Percentiles rank a stretch among this genome's conserved stretches.
phyloP scores from a whole-genome alignment of 352 stramenopile species.

The Globisporangium viniferum region DNA sequence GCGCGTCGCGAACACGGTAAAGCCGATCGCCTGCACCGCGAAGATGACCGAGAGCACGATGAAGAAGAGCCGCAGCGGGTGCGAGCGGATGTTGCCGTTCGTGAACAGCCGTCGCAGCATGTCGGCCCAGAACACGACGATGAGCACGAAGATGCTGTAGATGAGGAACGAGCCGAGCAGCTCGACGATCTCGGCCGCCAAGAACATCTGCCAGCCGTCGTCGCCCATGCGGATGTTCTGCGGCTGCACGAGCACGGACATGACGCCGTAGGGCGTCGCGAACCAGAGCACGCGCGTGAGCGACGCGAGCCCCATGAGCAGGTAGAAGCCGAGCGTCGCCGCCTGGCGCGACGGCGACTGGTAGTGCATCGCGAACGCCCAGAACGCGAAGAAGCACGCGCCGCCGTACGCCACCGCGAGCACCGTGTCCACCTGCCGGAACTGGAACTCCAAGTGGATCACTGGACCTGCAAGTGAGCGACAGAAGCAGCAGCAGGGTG shows the following conservation, averaged over 20 bases:
- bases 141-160: conserved; percentile 97
- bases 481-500: neutral
- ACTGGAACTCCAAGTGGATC: conserved; percentile 76
- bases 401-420: conserved; percentile 70
- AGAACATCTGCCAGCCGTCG: conserved; percentile 58
- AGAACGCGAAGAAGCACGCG: conserved; percentile 80
- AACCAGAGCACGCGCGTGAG: conserved; percentile 74
- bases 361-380: conserved; percentile 69
- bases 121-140: conserved; percentile 97
- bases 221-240: conserved; percentile 59
- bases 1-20: conserved; percentile 80
- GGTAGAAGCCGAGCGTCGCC: conserved; percentile 79
- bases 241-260: conserved; percentile 65
- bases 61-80: conserved; percentile 91
- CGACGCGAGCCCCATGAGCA: conserved; percentile 65
- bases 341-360: conserved; percentile 52
- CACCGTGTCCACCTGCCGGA: conserved; percentile 77
- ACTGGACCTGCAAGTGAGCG: conserved; percentile 30
- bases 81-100: conserved; percentile 61
- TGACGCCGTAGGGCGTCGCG: conserved; percentile 66
- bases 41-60: conserved; percentile 68
- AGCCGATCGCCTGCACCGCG: conserved; percentile 78
- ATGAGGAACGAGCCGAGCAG: conserved; percentile 91
- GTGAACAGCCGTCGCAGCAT: conserved; percentile 93
- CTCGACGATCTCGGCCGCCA: conserved; percentile 87